These are phyloP conservation scores for Misopates orontium DNA, from an alignment of 257 asterid genomes.

Conservation along the genomic window DNA sequence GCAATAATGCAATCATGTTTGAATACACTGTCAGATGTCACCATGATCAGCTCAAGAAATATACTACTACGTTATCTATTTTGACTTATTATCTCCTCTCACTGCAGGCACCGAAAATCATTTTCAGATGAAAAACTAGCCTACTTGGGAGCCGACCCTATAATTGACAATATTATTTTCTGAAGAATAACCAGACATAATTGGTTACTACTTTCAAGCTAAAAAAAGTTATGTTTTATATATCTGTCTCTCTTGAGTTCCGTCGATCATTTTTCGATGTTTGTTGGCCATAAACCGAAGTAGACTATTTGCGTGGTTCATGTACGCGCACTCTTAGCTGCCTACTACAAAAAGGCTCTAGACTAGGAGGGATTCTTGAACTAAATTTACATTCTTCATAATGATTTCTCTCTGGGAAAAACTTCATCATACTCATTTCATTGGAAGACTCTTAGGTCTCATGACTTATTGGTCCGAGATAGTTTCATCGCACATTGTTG, in stretches of 20 bases:
- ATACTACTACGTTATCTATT: neutral
- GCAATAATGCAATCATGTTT: neutral
- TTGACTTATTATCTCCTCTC: conserved; percentile 22
- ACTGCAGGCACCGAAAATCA: conserved; percentile 23
- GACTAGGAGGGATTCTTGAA: too few species aligned
- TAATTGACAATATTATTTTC: conserved; percentile 2
- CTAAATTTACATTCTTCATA: too few species aligned
- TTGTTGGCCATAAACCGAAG: too few species aligned
- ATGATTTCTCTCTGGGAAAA: too few species aligned
- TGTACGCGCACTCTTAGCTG: too few species aligned
- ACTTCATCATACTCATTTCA: too few species aligned
- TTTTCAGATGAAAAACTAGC: conserved; percentile 19
- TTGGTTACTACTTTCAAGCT: neutral
- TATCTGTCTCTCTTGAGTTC: neutral
- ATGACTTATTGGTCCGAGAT: too few species aligned
- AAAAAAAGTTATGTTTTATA: neutral
- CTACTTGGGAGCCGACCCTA: neutral
- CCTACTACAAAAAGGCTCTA: too few species aligned
- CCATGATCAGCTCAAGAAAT: neutral
- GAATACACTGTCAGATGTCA: conserved; percentile 2
- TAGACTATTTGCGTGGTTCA: too few species aligned
- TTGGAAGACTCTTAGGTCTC: too few species aligned
- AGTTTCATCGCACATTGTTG: too few species aligned
- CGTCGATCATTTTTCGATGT: too few species aligned
- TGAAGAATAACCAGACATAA: conserved; percentile 13